phyloP scores from a whole-genome alignment of 2,329 filamentous ascomycete genomes.

The Erysiphe pulchra region DNA sequence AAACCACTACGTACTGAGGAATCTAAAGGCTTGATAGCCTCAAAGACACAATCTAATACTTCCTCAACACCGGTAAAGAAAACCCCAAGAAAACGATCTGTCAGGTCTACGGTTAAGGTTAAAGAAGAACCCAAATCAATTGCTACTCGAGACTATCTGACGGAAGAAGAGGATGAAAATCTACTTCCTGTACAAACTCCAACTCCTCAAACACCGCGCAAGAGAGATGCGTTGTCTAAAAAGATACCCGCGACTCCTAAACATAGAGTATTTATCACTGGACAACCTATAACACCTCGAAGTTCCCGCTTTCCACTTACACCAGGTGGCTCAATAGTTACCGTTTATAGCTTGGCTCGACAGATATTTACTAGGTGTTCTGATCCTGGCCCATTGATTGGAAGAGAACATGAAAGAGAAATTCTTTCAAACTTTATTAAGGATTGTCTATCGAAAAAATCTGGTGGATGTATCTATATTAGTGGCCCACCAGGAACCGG shows the following conservation, averaged over 20 bases:
- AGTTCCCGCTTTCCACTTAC: slow-evolving; percentile 54
- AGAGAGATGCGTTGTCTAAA: slow-evolving; percentile 51
- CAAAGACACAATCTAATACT: slow-evolving; percentile 15
- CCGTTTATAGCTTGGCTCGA: slow-evolving; percentile 66
- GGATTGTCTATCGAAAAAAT: slow-evolving; percentile 29
- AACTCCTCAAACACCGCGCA: slow-evolving; percentile 49
- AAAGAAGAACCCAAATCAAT: slow-evolving; percentile 9
- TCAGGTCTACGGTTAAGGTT: neutral
- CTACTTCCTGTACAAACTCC: slow-evolving; percentile 22
- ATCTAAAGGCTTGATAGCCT: slow-evolving; percentile 18
- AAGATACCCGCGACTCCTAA: slow-evolving; percentile 53
- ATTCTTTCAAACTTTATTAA: slow-evolving; percentile 46
- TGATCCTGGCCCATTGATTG: slow-evolving; percentile 12
- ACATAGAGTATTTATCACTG: slow-evolving; percentile 55
- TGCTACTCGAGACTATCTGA: slow-evolving; percentile 9
- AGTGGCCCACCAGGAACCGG: slow-evolving; percentile 90
- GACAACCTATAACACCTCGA: slow-evolving; percentile 48
- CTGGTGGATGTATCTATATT: slow-evolving; percentile 71
- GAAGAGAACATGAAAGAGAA: slow-evolving; percentile 22
- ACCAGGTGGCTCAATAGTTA: slow-evolving; percentile 36
- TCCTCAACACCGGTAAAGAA: slow-evolving; percentile 9
- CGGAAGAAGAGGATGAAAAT: slow-evolving; percentile 20
- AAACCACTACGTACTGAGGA: slow-evolving; percentile 11
- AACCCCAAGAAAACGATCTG: slow-evolving; percentile 2
- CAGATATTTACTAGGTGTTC: slow-evolving; percentile 53